phyloP scores from a whole-genome alignment of 2,329 filamentous ascomycete species.

The Raffaelea ambrosiae region DNA sequence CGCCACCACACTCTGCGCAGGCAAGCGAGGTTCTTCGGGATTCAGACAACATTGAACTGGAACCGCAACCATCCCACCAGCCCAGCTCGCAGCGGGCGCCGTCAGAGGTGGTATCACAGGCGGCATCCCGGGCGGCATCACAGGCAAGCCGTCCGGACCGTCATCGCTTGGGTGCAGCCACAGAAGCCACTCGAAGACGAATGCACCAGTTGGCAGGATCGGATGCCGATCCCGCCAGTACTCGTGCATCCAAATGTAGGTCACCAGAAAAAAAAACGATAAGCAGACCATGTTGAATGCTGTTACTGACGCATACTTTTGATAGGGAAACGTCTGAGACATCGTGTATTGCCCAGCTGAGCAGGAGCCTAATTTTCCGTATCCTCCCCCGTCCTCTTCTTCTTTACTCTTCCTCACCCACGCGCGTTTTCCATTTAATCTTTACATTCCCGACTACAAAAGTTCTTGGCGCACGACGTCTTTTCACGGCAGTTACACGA shows the following conservation, averaged over 20 bases:
- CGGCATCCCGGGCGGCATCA: no score
- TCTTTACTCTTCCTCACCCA: no score
- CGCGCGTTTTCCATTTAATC: no score
- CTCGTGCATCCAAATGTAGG: constrained; percentile 14
- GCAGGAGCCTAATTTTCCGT: neutral
- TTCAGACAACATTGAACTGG: constrained; percentile 12
- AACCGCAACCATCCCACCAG: constrained; percentile 3
- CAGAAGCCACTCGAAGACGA: constrained; percentile 14
- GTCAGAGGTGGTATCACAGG: no score
- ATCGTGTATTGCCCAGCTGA: constrained; percentile 10
- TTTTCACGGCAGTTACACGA: no score
- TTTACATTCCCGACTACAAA: no score
- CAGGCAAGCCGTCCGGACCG: neutral
- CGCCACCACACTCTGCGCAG: neutral
- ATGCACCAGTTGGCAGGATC: constrained; percentile 21
- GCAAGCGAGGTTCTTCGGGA: neutral
- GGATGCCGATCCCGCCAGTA: constrained; percentile 10
- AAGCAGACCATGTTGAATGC: neutral
- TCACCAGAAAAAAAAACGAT: no score
- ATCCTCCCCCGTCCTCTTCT: no score
- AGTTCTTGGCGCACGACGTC: no score
- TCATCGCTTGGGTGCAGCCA: neutral
- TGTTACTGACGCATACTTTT: no score
- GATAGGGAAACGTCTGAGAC: constrained; percentile 13
- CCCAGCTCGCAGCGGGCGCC: neutral